A percentile compares a stretch with the other conserved stretches of the same genome.
Evolutionary conservation across 495 filamentous ascomycete genomes (phyloP).

Genomic region (Massariosphaeria phaeospora): DNA sequence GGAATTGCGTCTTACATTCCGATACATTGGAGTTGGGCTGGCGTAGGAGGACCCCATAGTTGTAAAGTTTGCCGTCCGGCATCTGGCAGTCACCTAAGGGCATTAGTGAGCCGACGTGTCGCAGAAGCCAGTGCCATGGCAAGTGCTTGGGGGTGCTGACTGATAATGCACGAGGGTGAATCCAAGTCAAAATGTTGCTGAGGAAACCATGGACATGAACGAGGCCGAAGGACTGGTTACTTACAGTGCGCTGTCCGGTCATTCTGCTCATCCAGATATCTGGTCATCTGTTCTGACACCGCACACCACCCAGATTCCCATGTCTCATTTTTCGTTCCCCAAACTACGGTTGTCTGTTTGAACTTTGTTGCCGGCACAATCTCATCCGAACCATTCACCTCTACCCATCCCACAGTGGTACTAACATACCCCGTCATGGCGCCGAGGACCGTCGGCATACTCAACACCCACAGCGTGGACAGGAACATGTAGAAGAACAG

Average conservation of each 20-base stretch:
- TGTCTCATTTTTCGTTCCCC: not conserved
- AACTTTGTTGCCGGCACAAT: constrained; percentile 7
- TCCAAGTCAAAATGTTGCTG: too few relatives aligned
- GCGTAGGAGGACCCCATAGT: too few relatives aligned
- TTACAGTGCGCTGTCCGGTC: too few relatives aligned
- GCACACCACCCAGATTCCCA: not conserved
- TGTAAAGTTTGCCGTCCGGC: constrained; percentile 1
- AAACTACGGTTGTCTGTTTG: not conserved
- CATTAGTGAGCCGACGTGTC: not conserved
- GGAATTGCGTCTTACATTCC: not conserved
- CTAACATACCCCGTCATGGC: constrained; percentile 18
- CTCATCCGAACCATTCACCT: not conserved
- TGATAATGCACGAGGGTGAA: not conserved
- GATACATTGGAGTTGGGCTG: too few relatives aligned
- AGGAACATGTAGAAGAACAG: constrained; percentile 15
- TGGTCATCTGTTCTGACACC: too few relatives aligned
- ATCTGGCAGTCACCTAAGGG: not conserved
- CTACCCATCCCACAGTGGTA: constrained; percentile 4
- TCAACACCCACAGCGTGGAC: constrained; percentile 1
- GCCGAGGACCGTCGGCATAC: constrained; percentile 5
- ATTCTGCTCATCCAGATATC: too few relatives aligned
- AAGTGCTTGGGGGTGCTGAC: not conserved
- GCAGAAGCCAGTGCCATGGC: not conserved
- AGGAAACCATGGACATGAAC: too few relatives aligned
- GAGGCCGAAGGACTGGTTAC: too few relatives aligned